Evolutionary conservation across 768 basidiomycete genomes (phyloP).

Genomic region (Neoboletus brunneissimus): DNA sequence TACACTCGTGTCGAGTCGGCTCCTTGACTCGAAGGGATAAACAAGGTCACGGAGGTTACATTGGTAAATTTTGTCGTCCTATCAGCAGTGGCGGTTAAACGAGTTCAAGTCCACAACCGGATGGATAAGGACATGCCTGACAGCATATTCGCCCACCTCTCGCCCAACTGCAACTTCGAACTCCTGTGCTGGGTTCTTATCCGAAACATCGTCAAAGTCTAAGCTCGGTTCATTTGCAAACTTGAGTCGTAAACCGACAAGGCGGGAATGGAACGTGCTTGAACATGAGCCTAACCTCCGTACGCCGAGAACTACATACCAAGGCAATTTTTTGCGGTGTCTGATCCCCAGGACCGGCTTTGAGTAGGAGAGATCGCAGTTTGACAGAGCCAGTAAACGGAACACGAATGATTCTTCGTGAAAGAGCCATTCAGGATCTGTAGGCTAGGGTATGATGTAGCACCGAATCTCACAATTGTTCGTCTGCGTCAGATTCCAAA

Average conservation of each 20-base stretch:
- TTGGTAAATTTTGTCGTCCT: constrained; percentile 88
- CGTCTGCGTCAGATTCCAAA: constrained; percentile 88
- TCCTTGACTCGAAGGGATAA: constrained; percentile 77
- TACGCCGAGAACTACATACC: constrained; percentile 42
- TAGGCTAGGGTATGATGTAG: not conserved
- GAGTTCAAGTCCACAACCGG: not conserved
- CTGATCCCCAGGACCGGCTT: constrained; percentile 76
- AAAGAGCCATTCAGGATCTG: constrained; percentile 4
- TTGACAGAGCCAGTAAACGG: constrained; percentile 89
- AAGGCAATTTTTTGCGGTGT: constrained; percentile 71
- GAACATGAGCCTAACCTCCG: not conserved
- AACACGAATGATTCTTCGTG: constrained; percentile 70
- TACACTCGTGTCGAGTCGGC: constrained; percentile 75
- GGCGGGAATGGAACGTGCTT: not conserved
- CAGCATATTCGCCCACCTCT: constrained; percentile 81
- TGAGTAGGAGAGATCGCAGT: constrained; percentile 76
- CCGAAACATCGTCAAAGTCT: constrained; percentile 74
- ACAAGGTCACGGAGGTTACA: constrained; percentile 76
- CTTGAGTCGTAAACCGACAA: constrained; percentile 37
- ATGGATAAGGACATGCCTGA: constrained; percentile 55
- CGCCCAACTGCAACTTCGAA: constrained; percentile 65
- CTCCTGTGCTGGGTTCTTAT: constrained; percentile 66
- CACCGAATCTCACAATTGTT: constrained; percentile 64
- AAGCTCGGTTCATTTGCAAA: constrained; percentile 74
- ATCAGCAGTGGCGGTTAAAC: not conserved